These are phyloP conservation scores for Penicillium sp. DNA, from an alignment of 2,329 filamentous ascomycete species.

Conservation along the genomic window DNA sequence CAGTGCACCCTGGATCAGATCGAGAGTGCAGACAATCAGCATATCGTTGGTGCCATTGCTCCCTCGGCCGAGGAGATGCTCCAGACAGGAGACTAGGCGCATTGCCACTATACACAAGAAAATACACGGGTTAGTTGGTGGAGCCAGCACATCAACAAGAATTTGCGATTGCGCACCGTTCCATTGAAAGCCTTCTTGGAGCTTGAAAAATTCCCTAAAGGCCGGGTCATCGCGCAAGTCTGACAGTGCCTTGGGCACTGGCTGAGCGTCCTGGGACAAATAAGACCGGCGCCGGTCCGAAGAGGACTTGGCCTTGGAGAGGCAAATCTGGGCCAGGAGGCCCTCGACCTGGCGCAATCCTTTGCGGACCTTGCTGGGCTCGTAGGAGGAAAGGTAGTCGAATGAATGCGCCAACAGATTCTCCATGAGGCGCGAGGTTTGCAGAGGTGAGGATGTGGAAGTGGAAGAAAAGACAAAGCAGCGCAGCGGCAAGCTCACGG, in stretches of 20 bases:
- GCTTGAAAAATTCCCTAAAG: slow-evolving; percentile 91
- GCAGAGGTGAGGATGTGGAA: slow-evolving; percentile 16
- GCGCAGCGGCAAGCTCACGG: slow-evolving; percentile 2
- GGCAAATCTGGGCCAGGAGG: slow-evolving; percentile 88
- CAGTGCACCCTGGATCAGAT: slow-evolving; percentile 82
- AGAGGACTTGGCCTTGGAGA: slow-evolving; percentile 54
- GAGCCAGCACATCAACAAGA: background rate
- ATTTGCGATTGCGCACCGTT: slow-evolving; percentile 57
- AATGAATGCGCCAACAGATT: slow-evolving; percentile 87
- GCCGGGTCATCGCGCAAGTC: slow-evolving; percentile 78
- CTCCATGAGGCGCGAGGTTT: slow-evolving; percentile 66
- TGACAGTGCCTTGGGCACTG: slow-evolving; percentile 60
- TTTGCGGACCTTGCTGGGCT: slow-evolving; percentile 85
- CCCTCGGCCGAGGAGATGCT: slow-evolving; percentile 78
- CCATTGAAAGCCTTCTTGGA: slow-evolving; percentile 97
- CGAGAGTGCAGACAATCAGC: slow-evolving; percentile 81
- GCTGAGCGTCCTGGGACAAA: slow-evolving; percentile 40
- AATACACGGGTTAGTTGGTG: slow-evolving; percentile 5
- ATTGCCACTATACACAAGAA: slow-evolving; percentile 61
- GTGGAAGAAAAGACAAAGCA: slow-evolving; percentile 3
- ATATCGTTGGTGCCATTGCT: slow-evolving; percentile 80
- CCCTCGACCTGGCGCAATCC: slow-evolving; percentile 92
- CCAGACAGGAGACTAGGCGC: slow-evolving; percentile 78
- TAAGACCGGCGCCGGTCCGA: slow-evolving; percentile 45
- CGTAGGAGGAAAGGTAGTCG: slow-evolving; percentile 92